phyloP scores from a whole-genome alignment of 148 eudicot genomes.

The Rhododendron ferrugineum region DNA sequence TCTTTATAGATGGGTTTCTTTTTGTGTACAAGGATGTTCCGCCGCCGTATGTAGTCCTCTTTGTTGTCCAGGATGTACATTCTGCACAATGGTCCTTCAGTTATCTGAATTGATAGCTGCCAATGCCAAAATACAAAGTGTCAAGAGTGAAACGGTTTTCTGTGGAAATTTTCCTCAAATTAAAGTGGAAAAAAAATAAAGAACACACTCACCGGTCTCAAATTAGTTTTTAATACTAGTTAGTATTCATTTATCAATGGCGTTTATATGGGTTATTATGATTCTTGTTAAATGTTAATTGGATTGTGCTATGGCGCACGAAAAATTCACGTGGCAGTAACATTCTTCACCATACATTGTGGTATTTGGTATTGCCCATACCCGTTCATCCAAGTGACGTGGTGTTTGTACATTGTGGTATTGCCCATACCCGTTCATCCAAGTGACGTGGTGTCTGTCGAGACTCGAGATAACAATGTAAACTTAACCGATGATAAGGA shows the following conservation, averaged over 20 bases:
- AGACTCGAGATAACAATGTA: no score
- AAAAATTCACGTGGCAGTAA: no score
- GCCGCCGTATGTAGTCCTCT: not conserved
- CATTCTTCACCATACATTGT: no score
- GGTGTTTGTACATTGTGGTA: no score
- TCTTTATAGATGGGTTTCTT: not conserved
- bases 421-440: no score
- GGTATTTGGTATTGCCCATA: no score
- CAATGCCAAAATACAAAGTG: not conserved
- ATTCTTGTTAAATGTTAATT: not conserved
- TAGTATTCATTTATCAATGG: not conserved
- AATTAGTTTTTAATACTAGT: not conserved
- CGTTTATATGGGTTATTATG: not conserved
- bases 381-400: no score
- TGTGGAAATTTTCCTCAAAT: not conserved
- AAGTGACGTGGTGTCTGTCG: no score
- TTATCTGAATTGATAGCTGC: not conserved
- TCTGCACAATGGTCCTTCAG: not conserved
- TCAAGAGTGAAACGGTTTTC: not conserved
- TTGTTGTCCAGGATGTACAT: not conserved
- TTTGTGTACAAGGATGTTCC: not conserved
- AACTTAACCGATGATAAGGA: no score
- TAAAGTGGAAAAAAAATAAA: not conserved
- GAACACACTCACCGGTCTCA: not conserved
- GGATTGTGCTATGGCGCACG: not conserved